Percentiles rank a stretch among this genome's conserved stretches.
Evolutionary conservation across 352 stramenopile genomes (phyloP).

Genomic region (Phytophthora podocarpi): DNA sequence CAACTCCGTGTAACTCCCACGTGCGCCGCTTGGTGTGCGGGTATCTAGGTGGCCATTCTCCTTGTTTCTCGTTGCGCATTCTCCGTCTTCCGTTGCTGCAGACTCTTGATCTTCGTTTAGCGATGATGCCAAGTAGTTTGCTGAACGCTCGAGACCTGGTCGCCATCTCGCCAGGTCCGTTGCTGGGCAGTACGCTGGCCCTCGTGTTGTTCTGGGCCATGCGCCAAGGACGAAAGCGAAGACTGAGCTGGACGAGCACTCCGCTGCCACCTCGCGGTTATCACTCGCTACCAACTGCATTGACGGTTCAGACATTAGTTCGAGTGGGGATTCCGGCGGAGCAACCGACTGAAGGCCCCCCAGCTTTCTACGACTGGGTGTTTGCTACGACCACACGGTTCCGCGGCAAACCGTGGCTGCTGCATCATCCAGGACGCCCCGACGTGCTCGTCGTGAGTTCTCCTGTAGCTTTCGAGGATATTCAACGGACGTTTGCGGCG

Average conservation of each 20-base stretch:
- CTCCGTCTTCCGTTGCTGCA: not conserved
- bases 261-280: slow-evolving; percentile 27
- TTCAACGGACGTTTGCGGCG: slow-evolving; percentile 39
- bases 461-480: slow-evolving; percentile 33
- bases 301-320: not conserved
- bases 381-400: slow-evolving; percentile 22
- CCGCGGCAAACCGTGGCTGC: slow-evolving; percentile 30
- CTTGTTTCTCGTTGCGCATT: not conserved
- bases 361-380: slow-evolving; percentile 30
- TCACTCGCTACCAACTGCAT: slow-evolving; percentile 2
- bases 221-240: slow-evolving; percentile 13
- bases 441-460: slow-evolving; percentile 38
- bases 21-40: not conserved
- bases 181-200: slow-evolving; percentile 30
- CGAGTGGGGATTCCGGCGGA: slow-evolving; percentile 12
- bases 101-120: not conserved
- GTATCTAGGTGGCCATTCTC: too few species aligned
- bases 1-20: slow-evolving; percentile 20
- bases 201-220: slow-evolving; percentile 26
- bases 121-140: slow-evolving; percentile 21
- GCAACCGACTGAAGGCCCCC: slow-evolving; percentile 13
- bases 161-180: slow-evolving; percentile 19
- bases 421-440: slow-evolving; percentile 21
- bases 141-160: slow-evolving; percentile 4
- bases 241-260: slow-evolving; percentile 24